Evolutionary conservation across 2,329 filamentous ascomycete genomes (phyloP).

Genomic region (Scopulariopsis brevicaulis): DNA sequence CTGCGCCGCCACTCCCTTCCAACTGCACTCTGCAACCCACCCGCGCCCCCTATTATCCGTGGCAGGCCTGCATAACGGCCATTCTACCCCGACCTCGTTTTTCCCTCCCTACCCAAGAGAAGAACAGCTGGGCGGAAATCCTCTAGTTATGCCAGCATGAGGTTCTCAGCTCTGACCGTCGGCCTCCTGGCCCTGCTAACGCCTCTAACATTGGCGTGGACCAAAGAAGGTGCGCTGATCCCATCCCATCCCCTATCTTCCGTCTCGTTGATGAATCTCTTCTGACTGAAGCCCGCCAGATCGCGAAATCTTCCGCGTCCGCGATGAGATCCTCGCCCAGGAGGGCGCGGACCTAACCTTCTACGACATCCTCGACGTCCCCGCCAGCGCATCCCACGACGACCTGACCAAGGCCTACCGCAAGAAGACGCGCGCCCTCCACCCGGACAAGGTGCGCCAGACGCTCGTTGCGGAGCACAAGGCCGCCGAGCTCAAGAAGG

Average conservation of each 20-base stretch:
- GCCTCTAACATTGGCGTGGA: conserved; percentile 64
- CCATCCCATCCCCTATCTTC: neutral
- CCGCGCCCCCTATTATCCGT: neutral
- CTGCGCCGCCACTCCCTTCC: neutral
- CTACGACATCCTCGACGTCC: conserved; percentile 84
- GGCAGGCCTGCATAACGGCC: neutral
- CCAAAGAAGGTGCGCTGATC: conserved; percentile 60
- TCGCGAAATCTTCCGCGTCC: conserved; percentile 93
- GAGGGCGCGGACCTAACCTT: conserved; percentile 81
- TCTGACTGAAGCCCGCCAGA: conserved; percentile 38
- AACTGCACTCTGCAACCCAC: neutral
- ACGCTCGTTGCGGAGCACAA: conserved; percentile 62
- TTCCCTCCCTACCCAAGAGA: conserved; percentile 1
- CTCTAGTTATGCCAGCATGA: conserved; percentile 49
- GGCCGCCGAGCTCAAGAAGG: conserved; percentile 35
- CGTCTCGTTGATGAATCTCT: neutral
- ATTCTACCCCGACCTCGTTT: neutral
- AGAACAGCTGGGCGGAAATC: neutral
- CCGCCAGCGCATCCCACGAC: conserved; percentile 62
- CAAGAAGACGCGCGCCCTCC: conserved; percentile 70
- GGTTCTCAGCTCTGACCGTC: conserved; percentile 52
- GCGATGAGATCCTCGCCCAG: conserved; percentile 67
- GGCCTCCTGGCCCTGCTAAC: conserved; percentile 58
- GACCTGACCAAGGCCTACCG: conserved; percentile 92
- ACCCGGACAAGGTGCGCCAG: conserved; percentile 93